These are phyloP conservation scores for Dioszegia aurantiaca DNA, from an alignment of 768 basidiomycete genomes.

Conservation along the genomic window DNA sequence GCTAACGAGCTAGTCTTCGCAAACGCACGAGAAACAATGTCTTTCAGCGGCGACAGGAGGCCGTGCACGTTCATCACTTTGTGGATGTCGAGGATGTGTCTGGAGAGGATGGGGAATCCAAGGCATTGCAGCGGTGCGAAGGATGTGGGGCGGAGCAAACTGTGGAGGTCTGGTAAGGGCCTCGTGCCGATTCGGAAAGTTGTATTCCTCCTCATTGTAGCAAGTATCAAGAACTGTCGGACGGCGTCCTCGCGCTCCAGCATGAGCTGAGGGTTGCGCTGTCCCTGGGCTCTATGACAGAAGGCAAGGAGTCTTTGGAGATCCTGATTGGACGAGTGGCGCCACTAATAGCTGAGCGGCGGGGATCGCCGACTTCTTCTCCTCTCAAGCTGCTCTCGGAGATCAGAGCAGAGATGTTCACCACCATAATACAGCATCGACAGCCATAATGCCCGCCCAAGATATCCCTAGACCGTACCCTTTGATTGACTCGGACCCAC, in stretches of 20 bases:
- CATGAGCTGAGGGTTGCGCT: too few relatives aligned
- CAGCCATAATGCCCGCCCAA: slow-evolving; percentile 44
- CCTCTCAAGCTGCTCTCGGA: too few relatives aligned
- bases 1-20: slow-evolving; percentile 56
- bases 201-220: too few relatives aligned
- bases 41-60: slow-evolving; percentile 81
- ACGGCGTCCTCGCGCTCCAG: neutral
- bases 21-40: slow-evolving; percentile 81
- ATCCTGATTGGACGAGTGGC: too few relatives aligned
- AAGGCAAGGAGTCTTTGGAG: too few relatives aligned
- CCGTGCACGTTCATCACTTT: slow-evolving; percentile 83
- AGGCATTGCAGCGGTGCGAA: slow-evolving; percentile 66
- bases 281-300: too few relatives aligned
- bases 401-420: too few relatives aligned
- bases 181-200: too few relatives aligned
- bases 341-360: too few relatives aligned
- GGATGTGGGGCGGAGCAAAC: slow-evolving; percentile 89
- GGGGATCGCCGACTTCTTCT: slow-evolving; percentile 11
- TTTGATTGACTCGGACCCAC: slow-evolving; percentile 90
- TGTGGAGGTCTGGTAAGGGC: slow-evolving; percentile 76
- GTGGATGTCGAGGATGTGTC: slow-evolving; percentile 57
- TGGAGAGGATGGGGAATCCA: slow-evolving; percentile 49
- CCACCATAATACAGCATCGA: neutral
- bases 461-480: slow-evolving; percentile 64
- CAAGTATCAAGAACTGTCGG: neutral